phyloP scores from a whole-genome alignment of 257 asterid genomes.

The Solanum sejunctum region DNA sequence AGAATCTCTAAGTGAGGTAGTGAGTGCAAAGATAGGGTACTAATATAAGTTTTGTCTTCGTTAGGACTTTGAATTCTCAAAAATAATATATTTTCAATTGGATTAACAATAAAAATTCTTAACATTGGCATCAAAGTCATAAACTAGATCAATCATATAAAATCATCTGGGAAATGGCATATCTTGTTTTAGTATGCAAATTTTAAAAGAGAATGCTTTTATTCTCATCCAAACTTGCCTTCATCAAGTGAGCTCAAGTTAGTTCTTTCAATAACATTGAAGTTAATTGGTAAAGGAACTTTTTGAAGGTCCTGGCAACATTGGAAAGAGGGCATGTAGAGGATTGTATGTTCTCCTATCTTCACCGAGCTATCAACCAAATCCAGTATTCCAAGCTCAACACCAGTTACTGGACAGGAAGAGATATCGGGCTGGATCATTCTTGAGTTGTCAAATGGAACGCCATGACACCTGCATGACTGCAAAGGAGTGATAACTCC shows the following conservation, averaged over 20 bases:
- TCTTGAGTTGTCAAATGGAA: conserved; percentile 43
- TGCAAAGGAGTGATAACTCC: conserved; percentile 21
- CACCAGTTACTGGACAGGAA: conserved; percentile 52
- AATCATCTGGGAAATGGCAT: neutral
- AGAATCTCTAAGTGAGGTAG: neutral
- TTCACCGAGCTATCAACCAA: conserved; percentile 53
- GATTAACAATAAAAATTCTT: neutral
- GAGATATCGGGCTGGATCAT: conserved; percentile 5
- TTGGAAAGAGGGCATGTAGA: conserved; percentile 79
- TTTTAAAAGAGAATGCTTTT: neutral
- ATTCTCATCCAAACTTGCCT: conserved; percentile 32
- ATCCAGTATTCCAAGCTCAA: conserved; percentile 41
- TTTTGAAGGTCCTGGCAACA: conserved; percentile 33
- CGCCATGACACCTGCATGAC: conserved; percentile 94
- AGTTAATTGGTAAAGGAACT: conserved; percentile 48
- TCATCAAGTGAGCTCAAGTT: conserved; percentile 61
- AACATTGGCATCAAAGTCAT: neutral
- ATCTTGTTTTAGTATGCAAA: neutral
- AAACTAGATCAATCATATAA: neutral
- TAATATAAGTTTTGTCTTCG: neutral
- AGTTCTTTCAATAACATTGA: conserved; percentile 68
- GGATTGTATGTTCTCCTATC: conserved; percentile 65
- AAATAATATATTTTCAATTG: neutral
- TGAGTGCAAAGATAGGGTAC: neutral
- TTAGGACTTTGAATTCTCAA: neutral